Base-by-base conservation (phyloP, 805 yeast species). In the Naumovozyma dairenensis region DNA sequence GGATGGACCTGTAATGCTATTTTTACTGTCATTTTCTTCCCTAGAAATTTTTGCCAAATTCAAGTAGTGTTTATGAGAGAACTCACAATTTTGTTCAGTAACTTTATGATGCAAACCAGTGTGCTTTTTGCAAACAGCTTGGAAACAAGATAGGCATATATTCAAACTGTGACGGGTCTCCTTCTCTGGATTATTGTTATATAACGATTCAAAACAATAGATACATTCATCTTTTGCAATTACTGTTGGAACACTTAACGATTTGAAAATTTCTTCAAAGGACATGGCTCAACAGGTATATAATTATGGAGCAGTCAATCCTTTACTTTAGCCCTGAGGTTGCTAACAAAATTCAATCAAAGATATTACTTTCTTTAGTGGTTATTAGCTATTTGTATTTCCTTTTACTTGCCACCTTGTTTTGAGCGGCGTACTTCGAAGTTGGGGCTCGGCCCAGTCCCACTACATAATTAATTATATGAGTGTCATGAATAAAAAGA, bases 211-310 rank as follows among this genome's bases (percentile, higher is more conserved):
- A 51, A 80, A 89, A 34, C 87, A 80, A 59, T 72, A 89, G 62
- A 81, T 80, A 53, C 96, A 87, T 44, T 86, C 96, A 60, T 89
- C 96, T 51, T 84, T 87, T 49, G 74, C 77, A 13, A 87, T 73
- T 2, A 67, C 62, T 16, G 57, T 40, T 3, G 62, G 58, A 20
- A 61, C 35, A 3, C 44, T 35, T 13, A 41, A 28, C 7, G 28
- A 29, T 4, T 27, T 29, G 18, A 43, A 29, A 19, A 48, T 15
- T 5, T 22, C 33, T 8, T 42, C 47, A 12, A n/a, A n/a, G n/a
- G n/a, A n/a, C n/a, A n/a, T n/a, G n/a, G n/a, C n/a, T n/a, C n/a
- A n/a, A n/a, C n/a, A n/a, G n/a, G n/a, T n/a, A n/a, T n/a, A n/a
- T n/a, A n/a, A n/a, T n/a, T n/a, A n/a, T n/a, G n/a, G n/a, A n/a